Conservation (phyloP, 2,329 filamentous ascomycete genomes). For the Sarocladium strictum region DNA sequence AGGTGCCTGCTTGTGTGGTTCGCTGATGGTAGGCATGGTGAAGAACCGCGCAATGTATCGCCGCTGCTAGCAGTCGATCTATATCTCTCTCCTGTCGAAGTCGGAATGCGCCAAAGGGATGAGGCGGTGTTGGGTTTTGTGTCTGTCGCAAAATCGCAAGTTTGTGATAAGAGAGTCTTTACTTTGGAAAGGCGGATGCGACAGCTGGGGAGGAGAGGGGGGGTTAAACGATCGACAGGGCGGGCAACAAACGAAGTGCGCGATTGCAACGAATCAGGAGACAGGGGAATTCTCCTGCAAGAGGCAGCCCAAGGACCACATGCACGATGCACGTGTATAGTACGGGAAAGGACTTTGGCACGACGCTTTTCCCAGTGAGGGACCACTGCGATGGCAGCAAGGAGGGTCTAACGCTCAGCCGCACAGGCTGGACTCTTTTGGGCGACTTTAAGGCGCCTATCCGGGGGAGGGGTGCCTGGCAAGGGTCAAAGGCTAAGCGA, state of each 20-base stretch:
- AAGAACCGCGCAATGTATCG: too few species aligned
- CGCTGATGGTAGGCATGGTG: slow-evolving; percentile 7
- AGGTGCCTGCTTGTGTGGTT: slow-evolving; percentile 9
- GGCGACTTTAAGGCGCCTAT: neutral
- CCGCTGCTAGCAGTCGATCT: too few species aligned
- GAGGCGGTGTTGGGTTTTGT: too few species aligned
- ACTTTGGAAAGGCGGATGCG: neutral
- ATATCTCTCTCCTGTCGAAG: too few species aligned
- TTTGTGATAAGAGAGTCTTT: neutral
- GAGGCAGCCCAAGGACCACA: neutral
- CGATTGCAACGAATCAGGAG: neutral
- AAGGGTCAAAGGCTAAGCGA: neutral
- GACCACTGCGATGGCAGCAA: neutral
- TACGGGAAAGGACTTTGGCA: neutral
- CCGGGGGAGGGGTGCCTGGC: neutral
- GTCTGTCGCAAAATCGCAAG: too few species aligned
- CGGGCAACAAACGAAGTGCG: neutral
- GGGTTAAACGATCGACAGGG: neutral
- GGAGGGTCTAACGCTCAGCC: neutral
- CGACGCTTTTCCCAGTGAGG: neutral
- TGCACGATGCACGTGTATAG: neutral
- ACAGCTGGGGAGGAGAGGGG: too few species aligned
- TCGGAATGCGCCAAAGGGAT: too few species aligned
- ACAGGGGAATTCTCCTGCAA: too few species aligned
- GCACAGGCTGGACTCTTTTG: neutral